Evolutionary conservation across 768 basidiomycete genomes (phyloP).

Genomic region (Pulveroboletus sp.): DNA sequence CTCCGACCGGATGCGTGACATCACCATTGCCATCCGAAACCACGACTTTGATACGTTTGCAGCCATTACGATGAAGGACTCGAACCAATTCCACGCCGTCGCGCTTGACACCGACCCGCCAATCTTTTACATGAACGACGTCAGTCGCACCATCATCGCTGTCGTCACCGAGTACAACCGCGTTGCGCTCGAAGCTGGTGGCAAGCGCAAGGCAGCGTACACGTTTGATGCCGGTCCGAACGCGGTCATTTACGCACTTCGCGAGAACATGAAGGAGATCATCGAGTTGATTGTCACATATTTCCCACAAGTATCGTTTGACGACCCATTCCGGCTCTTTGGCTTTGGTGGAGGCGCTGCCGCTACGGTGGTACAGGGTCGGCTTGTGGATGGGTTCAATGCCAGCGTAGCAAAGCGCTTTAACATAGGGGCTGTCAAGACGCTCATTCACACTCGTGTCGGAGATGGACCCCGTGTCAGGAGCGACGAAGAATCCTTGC

Average conservation of each 20-base stretch:
- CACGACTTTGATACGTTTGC: slow-evolving; percentile 90
- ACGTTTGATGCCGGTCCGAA: slow-evolving; percentile 99
- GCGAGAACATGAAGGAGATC: slow-evolving; percentile 74
- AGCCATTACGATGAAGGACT: slow-evolving; percentile 91
- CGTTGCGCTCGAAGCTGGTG: slow-evolving; percentile 51
- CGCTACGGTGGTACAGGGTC: slow-evolving; percentile 36
- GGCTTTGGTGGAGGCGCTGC: slow-evolving; percentile 38
- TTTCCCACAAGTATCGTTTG: slow-evolving; percentile 83
- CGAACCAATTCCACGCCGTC: slow-evolving; percentile 98
- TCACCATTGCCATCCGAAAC: slow-evolving; percentile 70
- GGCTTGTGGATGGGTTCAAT: slow-evolving; percentile 70
- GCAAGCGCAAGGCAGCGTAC: slow-evolving; percentile 82
- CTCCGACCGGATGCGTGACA: slow-evolving; percentile 77
- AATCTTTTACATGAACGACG: slow-evolving; percentile 99
- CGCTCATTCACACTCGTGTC: slow-evolving; percentile 87
- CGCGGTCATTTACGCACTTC: slow-evolving; percentile 89
- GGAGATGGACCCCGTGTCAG: slow-evolving; percentile 87
- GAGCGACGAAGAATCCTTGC: slow-evolving; percentile 54
- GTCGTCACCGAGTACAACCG: slow-evolving; percentile 93
- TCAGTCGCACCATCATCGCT: slow-evolving; percentile 86
- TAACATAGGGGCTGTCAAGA: slow-evolving; percentile 74
- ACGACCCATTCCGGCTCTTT: slow-evolving; percentile 70
- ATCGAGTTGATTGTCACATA: slow-evolving; percentile 70
- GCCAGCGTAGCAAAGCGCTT: slow-evolving; percentile 67
- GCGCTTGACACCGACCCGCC: slow-evolving; percentile 95